A percentile compares a stretch with the other conserved stretches of the same genome.
Conservation (phyloP, 441 rosid genomes). For the Populus tomentosa region DNA sequence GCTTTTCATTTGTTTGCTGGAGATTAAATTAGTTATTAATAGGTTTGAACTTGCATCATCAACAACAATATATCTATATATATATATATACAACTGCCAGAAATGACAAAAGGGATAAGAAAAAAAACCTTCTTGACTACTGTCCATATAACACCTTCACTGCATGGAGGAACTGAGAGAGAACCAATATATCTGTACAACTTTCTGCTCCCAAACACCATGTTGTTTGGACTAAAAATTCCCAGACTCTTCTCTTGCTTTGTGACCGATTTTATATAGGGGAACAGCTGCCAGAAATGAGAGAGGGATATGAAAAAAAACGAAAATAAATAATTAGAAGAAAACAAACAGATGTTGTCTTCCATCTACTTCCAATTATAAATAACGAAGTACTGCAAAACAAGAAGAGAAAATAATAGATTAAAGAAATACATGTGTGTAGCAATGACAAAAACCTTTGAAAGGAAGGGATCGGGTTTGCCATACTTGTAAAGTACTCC, state of each 20-base stretch:
- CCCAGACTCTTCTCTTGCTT: constrained; percentile 37
- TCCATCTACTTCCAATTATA: neutral
- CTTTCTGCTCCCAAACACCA: constrained; percentile 39
- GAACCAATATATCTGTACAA: constrained; percentile 70
- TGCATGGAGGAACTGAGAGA: constrained; percentile 70
- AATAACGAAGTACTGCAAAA: too few species aligned
- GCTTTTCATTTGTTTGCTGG: too few species aligned
- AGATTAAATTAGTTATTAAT: too few species aligned
- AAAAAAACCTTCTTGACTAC: constrained; percentile 28
- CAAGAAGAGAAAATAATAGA: too few species aligned
- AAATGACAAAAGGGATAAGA: too few species aligned
- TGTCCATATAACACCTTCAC: constrained; percentile 66
- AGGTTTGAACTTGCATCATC: too few species aligned
- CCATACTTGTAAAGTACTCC: constrained; percentile 53
- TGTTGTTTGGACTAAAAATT: constrained; percentile 37
- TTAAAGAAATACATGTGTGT: too few species aligned
- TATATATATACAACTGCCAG: too few species aligned
- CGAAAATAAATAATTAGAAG: too few species aligned
- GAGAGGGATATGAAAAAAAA: too few species aligned
- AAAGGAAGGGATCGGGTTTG: constrained; percentile 48
- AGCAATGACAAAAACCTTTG: constrained; percentile 17
- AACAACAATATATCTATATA: too few species aligned
- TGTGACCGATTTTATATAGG: constrained; percentile 29
- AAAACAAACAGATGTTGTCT: too few species aligned
- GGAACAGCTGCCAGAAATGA: constrained; percentile 31